Evolutionary conservation across 306 rosid genomes (phyloP), one percentile per base, ranked within the genome.

Genomic region (Fragaria iinumae): DNA sequence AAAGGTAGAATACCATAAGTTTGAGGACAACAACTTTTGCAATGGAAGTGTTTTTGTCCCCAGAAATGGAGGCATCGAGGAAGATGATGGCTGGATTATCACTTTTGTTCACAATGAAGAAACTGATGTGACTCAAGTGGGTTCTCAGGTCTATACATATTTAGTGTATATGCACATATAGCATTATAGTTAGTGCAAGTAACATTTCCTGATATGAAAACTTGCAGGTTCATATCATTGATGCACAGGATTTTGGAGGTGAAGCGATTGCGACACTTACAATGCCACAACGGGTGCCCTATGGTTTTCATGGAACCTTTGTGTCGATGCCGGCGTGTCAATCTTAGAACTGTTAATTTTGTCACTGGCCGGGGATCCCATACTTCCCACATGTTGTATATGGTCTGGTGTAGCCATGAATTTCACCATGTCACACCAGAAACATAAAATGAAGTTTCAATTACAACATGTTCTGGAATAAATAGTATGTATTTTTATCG

Each of bases 41-140:
- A 82, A 70, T 34, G 98, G 94, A 44, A 74, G 89, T 32, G 65
- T 84, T 2, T 93, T 93, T 80, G 89, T 88, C 13, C 68, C 90
- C 0, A 84, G 50, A 85, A 67, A 76, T 23, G 85, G 77, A 60
- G 89, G 84, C 25, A 1, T 63, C 13, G 84, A 88, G 69, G 98
- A 91, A 87, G 95, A 93, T 80, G 98, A 91, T 57, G 98, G 91
- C 45, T 93, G 92, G 97, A 82, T 91, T 52, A 71, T 93, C 63
- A 79, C 90, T 73, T 86, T 85, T 78, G 89, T 89, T 78, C 96
- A 93, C 79, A 88, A 84, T 60, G 95, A 91, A 82, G 85, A 81
- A 34, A 68, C 87, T 3, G 67, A 59, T 77, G 80, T 41, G 20
- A 81, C 93, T 39, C 81, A 83, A 78, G 95, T 77, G 11, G 72